Evolutionary conservation across 2,329 filamentous ascomycete species (phyloP).

Genomic region (Penicillium corylophilum): DNA sequence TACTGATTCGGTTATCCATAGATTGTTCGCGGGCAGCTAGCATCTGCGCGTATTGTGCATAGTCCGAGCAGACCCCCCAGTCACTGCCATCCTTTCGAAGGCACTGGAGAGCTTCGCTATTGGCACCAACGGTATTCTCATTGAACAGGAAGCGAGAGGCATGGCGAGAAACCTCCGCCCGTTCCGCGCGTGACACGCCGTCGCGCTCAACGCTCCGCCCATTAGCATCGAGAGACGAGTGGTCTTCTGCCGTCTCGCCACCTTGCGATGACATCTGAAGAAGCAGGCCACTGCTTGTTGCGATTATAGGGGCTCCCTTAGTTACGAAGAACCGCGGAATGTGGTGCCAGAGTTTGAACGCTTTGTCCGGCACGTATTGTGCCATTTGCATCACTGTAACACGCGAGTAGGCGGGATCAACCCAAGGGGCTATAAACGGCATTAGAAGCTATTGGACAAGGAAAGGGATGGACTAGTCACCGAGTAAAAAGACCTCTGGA

Average conservation of each 20-base stretch:
- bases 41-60: constrained; percentile 22
- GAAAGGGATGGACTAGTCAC: constrained; percentile 5
- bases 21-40: constrained; percentile 11
- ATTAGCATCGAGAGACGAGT: constrained; percentile 12
- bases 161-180: constrained; percentile 18
- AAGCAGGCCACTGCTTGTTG: constrained; percentile 21
- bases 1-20: neutral
- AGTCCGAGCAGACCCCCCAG: constrained; percentile 41
- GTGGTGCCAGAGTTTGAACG: constrained; percentile 27
- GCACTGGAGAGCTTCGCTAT: constrained; percentile 41
- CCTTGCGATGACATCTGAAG: constrained; percentile 6
- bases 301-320: constrained; percentile 20
- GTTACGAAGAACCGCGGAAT: constrained; percentile 29
- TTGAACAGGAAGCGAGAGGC: constrained; percentile 18
- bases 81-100: constrained; percentile 31
- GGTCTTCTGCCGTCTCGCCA: neutral
- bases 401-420: constrained; percentile 40
- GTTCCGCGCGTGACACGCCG: constrained; percentile 11
- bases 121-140: constrained; percentile 37
- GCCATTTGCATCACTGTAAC: constrained; percentile 28
- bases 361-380: constrained; percentile 25
- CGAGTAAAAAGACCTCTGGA: constrained; percentile 11
- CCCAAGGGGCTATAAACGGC: constrained; percentile 43
- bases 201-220: constrained; percentile 16
- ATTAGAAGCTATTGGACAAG: neutral